Conservation (phyloP, 140 eudicot genomes). For the Ambrosia hybrid region DNA sequence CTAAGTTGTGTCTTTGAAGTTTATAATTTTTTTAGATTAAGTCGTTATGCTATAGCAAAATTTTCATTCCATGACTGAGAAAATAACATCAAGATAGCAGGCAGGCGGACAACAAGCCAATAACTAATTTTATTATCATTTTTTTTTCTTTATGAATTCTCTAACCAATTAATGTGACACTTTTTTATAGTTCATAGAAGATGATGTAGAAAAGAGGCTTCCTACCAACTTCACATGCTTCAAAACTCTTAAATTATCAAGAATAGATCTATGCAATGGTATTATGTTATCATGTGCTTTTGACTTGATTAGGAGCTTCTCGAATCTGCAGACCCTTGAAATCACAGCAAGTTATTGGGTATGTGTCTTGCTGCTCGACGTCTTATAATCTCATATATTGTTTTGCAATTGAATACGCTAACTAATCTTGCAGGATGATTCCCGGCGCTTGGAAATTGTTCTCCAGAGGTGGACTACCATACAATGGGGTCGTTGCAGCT, state of each 20-base stretch:
- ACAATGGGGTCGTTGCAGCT: slow-evolving; percentile 5
- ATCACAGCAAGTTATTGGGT: slow-evolving; percentile 7
- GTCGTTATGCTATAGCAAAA: too few relatives aligned
- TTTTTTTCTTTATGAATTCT: not conserved
- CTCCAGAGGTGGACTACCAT: not conserved
- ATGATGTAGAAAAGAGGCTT: not conserved
- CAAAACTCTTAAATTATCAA: slow-evolving; percentile 7
- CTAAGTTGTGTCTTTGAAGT: not conserved
- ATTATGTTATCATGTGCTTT: not conserved
- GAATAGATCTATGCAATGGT: not conserved
- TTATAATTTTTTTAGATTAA: too few relatives aligned
- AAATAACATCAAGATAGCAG: too few relatives aligned
- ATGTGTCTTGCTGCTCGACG: not conserved
- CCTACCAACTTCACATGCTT: not conserved
- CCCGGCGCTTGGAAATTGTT: not conserved
- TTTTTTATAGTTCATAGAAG: slow-evolving; percentile 1
- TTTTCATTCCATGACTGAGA: too few relatives aligned
- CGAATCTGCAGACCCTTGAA: slow-evolving; percentile 15
- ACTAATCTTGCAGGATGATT: not conserved
- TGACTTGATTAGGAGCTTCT: slow-evolving; percentile 14
- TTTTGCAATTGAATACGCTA: not conserved
- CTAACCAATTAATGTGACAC: not conserved
- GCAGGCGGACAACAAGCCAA: too few relatives aligned
- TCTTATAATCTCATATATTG: not conserved
- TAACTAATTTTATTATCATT: too few relatives aligned